phyloP scores from a whole-genome alignment of 345 rosid species.

The Stellera chamaejasme region DNA sequence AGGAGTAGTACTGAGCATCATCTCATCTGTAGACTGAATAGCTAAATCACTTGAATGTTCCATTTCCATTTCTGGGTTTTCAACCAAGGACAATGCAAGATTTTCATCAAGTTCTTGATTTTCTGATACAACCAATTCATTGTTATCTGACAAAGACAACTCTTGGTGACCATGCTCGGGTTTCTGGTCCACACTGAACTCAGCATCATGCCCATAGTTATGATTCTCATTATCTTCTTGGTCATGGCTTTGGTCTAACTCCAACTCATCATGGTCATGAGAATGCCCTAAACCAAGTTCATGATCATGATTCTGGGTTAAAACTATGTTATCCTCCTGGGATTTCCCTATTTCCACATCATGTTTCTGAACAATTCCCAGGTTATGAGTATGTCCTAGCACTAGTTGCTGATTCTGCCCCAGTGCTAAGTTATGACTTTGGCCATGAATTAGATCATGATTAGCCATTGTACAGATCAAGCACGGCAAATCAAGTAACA shows the following conservation, averaged over 20 bases:
- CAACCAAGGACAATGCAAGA: conserved; percentile 48
- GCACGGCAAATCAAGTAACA: conserved; percentile 7
- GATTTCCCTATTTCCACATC: conserved; percentile 53
- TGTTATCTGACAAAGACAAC: conserved; percentile 46
- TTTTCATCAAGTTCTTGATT: conserved; percentile 67
- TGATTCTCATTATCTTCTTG: conserved; percentile 52
- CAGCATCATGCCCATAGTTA: conserved; percentile 42
- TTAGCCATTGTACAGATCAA: conserved; percentile 48
- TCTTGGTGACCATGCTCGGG: conserved; percentile 41
- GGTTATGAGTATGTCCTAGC: conserved; percentile 50
- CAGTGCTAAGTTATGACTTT: conserved; percentile 47
- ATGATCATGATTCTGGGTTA: conserved; percentile 54
- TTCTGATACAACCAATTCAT: conserved; percentile 53
- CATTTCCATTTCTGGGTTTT: conserved; percentile 52
- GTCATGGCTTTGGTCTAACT: conserved; percentile 48
- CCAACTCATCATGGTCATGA: conserved; percentile 42
- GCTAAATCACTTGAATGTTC: conserved; percentile 33
- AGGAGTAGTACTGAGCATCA: conserved; percentile 28
- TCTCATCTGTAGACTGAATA: conserved; percentile 22
- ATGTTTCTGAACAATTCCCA: conserved; percentile 60
- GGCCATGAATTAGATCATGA: conserved; percentile 75
- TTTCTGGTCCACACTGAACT: conserved; percentile 44
- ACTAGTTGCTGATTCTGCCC: conserved; percentile 64
- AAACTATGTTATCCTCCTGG: conserved; percentile 52
- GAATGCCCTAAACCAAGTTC: conserved; percentile 50